Conservation (phyloP, 306 rosid genomes). For the Pueraria montana region DNA sequence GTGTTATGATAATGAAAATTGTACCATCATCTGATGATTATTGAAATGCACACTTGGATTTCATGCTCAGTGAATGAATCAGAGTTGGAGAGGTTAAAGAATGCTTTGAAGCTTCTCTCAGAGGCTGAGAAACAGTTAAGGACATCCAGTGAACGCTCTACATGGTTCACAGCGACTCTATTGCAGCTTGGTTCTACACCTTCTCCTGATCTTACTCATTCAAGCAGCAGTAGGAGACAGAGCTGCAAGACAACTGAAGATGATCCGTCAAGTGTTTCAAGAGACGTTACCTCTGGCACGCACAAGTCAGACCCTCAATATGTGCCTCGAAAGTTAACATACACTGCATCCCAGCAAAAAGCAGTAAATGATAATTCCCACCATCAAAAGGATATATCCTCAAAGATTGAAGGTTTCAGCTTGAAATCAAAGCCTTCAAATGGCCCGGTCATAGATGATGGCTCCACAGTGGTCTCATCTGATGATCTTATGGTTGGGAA, state of each 20-base stretch:
- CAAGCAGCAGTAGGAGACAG: slow-evolving; percentile 90
- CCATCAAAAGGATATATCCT: slow-evolving; percentile 57
- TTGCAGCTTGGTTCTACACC: slow-evolving; percentile 92
- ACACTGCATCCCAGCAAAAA: slow-evolving; percentile 62
- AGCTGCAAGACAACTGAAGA: slow-evolving; percentile 82
- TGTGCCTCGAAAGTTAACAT: slow-evolving; percentile 64
- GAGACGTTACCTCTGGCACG: slow-evolving; percentile 66
- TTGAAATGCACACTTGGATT: slow-evolving; percentile 51
- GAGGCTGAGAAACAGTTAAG: slow-evolving; percentile 96
- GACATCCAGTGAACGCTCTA: slow-evolving; percentile 92
- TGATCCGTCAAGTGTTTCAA: slow-evolving; percentile 86
- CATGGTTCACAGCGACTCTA: slow-evolving; percentile 97
- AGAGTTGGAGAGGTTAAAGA: slow-evolving; percentile 90
- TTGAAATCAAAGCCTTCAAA: slow-evolving; percentile 64
- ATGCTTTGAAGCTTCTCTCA: slow-evolving; percentile 95
- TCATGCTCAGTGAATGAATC: slow-evolving; percentile 78
- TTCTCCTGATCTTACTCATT: slow-evolving; percentile 80
- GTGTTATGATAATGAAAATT: slow-evolving; percentile 23
- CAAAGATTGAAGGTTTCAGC: slow-evolving; percentile 57
- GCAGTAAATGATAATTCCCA: slow-evolving; percentile 56
- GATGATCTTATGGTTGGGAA: slow-evolving; percentile 67
- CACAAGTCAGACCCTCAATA: slow-evolving; percentile 67
- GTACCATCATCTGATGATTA: slow-evolving; percentile 14
- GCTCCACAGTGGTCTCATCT: slow-evolving; percentile 65
- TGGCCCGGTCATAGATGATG: slow-evolving; percentile 61